These are phyloP conservation scores for Sanghuangporus sanghuang DNA, from an alignment of 1,284 basidiomycete genomes.

Conservation along the genomic window DNA sequence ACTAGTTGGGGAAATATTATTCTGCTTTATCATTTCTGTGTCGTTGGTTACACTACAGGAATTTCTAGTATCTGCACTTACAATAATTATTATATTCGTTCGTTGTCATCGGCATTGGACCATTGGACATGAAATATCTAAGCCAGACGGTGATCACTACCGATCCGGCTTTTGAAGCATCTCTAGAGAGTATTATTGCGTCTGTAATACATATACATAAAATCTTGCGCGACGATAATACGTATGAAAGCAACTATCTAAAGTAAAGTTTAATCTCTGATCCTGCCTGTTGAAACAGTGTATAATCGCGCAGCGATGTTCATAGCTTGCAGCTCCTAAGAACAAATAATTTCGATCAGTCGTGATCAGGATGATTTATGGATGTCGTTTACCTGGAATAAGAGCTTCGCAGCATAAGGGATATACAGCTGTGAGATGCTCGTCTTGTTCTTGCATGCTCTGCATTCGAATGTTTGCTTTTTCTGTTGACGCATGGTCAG, in stretches of 20 bases:
- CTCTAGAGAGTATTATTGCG: constrained; percentile 6
- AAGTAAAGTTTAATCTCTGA: constrained; percentile 48
- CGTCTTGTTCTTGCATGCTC: constrained; percentile 94
- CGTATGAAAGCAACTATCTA: constrained; percentile 21
- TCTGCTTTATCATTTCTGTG: neutral
- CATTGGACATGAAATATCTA: too few species aligned
- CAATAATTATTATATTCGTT: neutral
- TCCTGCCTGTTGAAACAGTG: constrained; percentile 77
- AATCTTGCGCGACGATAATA: constrained; percentile 45
- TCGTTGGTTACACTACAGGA: neutral
- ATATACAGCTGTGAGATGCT: constrained; percentile 88
- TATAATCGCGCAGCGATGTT: constrained; percentile 84
- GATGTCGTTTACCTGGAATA: constrained; percentile 70
- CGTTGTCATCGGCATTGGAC: too few species aligned
- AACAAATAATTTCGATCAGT: neutral
- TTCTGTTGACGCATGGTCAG: constrained; percentile 40
- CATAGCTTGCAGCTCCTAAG: constrained; percentile 84
- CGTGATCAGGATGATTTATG: constrained; percentile 4
- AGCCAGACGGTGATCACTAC: too few species aligned
- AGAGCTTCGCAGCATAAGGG: constrained; percentile 86
- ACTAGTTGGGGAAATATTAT: constrained; percentile 23
- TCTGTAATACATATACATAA: constrained; percentile 30
- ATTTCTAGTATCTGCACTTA: neutral
- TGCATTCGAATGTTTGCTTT: constrained; percentile 86
- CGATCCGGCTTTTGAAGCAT: neutral